Conservation (phyloP, 345 rosid genomes). For the Populus deltoides region DNA sequence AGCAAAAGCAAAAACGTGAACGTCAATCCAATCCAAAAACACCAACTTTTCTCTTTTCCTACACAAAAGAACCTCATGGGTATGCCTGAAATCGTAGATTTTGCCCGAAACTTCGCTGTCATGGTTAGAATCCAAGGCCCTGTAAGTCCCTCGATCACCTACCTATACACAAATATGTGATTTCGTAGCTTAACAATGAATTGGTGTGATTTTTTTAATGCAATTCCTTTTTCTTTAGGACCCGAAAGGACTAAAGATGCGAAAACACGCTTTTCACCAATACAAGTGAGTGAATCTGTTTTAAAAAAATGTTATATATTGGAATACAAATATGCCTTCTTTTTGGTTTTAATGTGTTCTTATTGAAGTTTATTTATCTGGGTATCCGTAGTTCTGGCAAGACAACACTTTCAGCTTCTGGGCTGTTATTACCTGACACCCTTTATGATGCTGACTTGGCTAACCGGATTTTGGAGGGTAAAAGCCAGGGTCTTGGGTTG, state of each 20-base stretch:
- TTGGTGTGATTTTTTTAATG: neutral
- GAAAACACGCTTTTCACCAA: constrained; percentile 85
- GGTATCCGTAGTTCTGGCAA: constrained; percentile 56
- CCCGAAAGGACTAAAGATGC: constrained; percentile 90
- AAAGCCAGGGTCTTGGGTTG: constrained; percentile 34
- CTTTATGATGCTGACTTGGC: constrained; percentile 40
- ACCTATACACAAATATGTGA: neutral
- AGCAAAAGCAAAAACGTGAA: neutral
- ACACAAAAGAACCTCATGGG: constrained; percentile 37
- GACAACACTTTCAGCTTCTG: constrained; percentile 89
- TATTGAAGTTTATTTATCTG: neutral
- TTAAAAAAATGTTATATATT: neutral
- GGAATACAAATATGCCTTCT: neutral
- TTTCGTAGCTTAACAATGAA: neutral
- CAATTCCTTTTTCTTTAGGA: constrained; percentile 41
- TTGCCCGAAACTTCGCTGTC: constrained; percentile 57
- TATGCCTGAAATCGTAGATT: constrained; percentile 47
- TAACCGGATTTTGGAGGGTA: constrained; percentile 25
- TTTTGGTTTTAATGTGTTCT: neutral
- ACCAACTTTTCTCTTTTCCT: neutral
- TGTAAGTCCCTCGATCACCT: constrained; percentile 38
- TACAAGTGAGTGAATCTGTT: constrained; percentile 49
- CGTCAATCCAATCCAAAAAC: neutral
- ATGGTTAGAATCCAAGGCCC: constrained; percentile 86
- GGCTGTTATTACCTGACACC: constrained; percentile 57